Conservation (phyloP, 352 stramenopile genomes). For the Pseudoperonospora humuli region DNA sequence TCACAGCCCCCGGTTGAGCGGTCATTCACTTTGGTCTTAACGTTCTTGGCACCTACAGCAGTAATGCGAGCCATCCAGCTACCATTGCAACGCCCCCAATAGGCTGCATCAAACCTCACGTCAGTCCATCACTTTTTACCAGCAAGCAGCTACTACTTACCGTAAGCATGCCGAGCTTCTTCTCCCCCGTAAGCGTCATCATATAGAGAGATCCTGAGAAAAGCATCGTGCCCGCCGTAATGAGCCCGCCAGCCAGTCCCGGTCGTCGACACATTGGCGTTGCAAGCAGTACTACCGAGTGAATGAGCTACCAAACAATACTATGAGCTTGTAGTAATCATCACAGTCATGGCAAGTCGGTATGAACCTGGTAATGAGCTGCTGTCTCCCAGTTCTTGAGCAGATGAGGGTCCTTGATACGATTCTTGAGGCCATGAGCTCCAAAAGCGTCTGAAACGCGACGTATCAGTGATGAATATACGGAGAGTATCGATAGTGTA, state of each 20-base stretch:
- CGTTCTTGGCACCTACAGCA: slow-evolving; percentile 33
- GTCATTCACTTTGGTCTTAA: background rate
- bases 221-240: slow-evolving; percentile 54
- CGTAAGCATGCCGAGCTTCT: slow-evolving; percentile 71
- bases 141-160: slow-evolving; percentile 20
- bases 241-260: slow-evolving; percentile 41
- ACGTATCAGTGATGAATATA: background rate
- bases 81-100: slow-evolving; percentile 60
- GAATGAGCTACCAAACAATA: slow-evolving; percentile 32
- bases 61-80: slow-evolving; percentile 59
- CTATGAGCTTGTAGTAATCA: background rate
- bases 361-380: slow-evolving; percentile 64
- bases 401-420: slow-evolving; percentile 65
- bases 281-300: slow-evolving; percentile 67
- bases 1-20: too few relatives aligned
- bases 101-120: slow-evolving; percentile 28
- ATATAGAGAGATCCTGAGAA: slow-evolving; percentile 78
- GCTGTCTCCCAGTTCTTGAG: slow-evolving; percentile 84
- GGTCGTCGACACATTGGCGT: slow-evolving; percentile 58
- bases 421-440: slow-evolving; percentile 58
- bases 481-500: background rate
- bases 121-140: slow-evolving; percentile 1
- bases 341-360: background rate
- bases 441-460: slow-evolving; percentile 63
- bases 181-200: slow-evolving; percentile 66